Evolutionary conservation across 139 green algal species (phyloP).

Genomic region (Diplosphaera chodatii): DNA sequence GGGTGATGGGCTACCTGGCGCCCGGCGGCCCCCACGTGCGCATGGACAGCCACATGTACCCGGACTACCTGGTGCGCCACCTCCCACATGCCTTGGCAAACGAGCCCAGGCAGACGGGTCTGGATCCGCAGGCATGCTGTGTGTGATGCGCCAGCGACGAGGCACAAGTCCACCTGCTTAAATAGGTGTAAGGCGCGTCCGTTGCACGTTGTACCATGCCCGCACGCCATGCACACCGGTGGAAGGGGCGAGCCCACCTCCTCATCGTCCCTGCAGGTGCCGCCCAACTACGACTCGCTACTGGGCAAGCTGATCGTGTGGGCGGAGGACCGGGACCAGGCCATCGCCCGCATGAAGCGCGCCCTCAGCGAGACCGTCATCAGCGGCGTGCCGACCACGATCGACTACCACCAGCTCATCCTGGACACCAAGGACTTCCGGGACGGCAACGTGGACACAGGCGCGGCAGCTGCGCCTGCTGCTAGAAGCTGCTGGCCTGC

Average conservation of each 20-base stretch:
- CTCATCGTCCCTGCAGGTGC: conserved; percentile 63
- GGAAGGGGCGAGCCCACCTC: too few relatives aligned
- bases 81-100: too few relatives aligned
- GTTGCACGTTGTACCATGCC: too few relatives aligned
- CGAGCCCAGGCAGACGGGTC: too few relatives aligned
- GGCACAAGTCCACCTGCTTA: too few relatives aligned
- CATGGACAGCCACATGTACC: conserved; percentile 96
- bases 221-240: too few relatives aligned
- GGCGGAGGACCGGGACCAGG: conserved; percentile 65
- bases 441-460: conserved; percentile 47
- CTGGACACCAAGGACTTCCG: conserved; percentile 64
- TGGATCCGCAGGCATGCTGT: too few relatives aligned
- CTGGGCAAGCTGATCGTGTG: conserved; percentile 98
- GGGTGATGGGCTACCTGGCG: conserved; percentile 83
- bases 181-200: too few relatives aligned
- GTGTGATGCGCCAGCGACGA: too few relatives aligned
- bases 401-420: conserved; percentile 83
- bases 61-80: conserved; percentile 71
- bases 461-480: too few relatives aligned
- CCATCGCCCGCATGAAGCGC: conserved; percentile 79
- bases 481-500: too few relatives aligned
- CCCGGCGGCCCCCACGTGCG: conserved; percentile 86
- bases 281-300: conserved; percentile 94
- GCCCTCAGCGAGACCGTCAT: conserved; percentile 64
- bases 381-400: conserved; percentile 81